A percentile compares a stretch with the other conserved stretches of the same genome.
Conservation (phyloP, 106 monocot species). For the Hemerocallis citrina region DNA sequence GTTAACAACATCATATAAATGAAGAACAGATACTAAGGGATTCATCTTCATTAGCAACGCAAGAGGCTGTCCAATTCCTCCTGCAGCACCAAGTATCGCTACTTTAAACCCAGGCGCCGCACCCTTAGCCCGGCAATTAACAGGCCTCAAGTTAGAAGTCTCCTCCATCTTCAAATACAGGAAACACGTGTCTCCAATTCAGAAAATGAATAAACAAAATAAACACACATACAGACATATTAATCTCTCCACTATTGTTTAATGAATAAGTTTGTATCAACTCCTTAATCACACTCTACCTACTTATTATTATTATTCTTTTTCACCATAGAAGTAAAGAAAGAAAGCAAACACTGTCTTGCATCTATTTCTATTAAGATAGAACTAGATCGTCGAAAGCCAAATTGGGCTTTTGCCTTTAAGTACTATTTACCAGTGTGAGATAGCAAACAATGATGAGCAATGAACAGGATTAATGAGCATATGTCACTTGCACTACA, state of each 20-base stretch:
- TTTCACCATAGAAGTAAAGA: too few species aligned
- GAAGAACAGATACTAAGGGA: conserved; percentile 19
- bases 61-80: conserved; percentile 23
- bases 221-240: not conserved
- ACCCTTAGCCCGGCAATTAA: conserved; percentile 13
- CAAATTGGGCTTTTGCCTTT: too few species aligned
- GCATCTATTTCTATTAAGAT: too few species aligned
- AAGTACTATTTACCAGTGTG: too few species aligned
- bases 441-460: too few species aligned
- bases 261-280: not conserved
- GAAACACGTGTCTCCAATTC: not conserved
- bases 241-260: not conserved
- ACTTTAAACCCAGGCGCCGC: conserved; percentile 22
- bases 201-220: not conserved
- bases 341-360: too few species aligned
- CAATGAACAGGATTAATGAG: too few species aligned
- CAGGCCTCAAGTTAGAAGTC: not conserved
- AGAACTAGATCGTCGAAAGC: too few species aligned
- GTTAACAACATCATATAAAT: conserved; percentile 30
- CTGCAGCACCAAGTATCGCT: conserved; percentile 23
- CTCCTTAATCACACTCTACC: too few species aligned
- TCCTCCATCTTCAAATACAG: conserved; percentile 5
- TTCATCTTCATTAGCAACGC: conserved; percentile 21
- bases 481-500: too few species aligned
- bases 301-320: too few species aligned